A percentile compares a stretch with the other conserved stretches of the same genome.
phyloP scores from a whole-genome alignment of 2,329 filamentous ascomycete species.

The Didymella pinodella region DNA sequence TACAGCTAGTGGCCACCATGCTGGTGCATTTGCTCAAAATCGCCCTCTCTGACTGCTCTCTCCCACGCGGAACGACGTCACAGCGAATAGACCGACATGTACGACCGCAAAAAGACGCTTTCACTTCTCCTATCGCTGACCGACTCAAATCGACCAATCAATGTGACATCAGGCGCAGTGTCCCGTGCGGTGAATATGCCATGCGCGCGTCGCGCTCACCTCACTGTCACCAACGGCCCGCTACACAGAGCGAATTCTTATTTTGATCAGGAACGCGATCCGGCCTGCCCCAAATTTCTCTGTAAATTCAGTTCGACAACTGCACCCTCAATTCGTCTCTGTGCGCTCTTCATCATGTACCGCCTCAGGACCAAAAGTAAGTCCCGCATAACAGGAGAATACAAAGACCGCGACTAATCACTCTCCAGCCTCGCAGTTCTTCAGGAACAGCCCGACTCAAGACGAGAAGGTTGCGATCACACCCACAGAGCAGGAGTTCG shows the following conservation, averaged over 20 bases:
- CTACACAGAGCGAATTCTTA: background rate
- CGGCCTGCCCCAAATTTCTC: background rate
- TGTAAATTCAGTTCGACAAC: background rate
- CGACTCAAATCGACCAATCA: background rate
- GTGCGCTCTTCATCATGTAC: slow-evolving; percentile 24
- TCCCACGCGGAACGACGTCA: slow-evolving; percentile 10
- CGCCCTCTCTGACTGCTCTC: background rate
- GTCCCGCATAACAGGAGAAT: background rate
- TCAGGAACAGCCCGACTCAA: slow-evolving; percentile 26
- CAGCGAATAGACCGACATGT: background rate
- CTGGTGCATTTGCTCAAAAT: background rate
- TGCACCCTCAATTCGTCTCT: background rate
- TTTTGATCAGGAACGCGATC: background rate
- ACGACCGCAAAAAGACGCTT: background rate
- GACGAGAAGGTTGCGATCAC: slow-evolving; percentile 28
- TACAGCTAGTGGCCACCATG: background rate
- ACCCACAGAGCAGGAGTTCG: background rate
- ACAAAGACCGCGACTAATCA: background rate
- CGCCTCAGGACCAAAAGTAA: slow-evolving; percentile 32
- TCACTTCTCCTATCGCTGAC: background rate
- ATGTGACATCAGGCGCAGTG: background rate
- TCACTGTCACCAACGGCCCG: slow-evolving; percentile 8
- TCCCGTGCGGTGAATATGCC: slow-evolving; percentile 2
- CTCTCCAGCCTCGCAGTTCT: slow-evolving; percentile 32
- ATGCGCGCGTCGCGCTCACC: background rate